Evolutionary conservation across 225 moss, liverwort and hornwort species (phyloP), one percentile per base, ranked within the genome.

Genomic region (Ulota crispa): DNA sequence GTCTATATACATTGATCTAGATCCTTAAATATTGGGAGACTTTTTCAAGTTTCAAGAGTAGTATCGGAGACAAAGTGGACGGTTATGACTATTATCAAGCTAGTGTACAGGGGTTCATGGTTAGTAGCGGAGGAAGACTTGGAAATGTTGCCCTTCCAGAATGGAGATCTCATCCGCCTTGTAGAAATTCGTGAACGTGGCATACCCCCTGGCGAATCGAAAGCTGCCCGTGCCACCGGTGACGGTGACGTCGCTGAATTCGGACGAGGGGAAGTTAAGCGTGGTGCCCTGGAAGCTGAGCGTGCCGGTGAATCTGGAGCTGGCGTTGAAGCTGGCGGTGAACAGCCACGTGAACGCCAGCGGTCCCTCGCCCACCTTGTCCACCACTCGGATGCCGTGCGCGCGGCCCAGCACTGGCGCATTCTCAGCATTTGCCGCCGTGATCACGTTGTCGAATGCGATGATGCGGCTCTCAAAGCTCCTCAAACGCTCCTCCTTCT

Each of bases 231-330:
- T 89, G 76, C 87, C 89, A 31, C 89, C 89, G 30, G 89, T 89
- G 53, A 89, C 87, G 2, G 85, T 83, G 2, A 87, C 78, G 31
- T 89, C 83, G 75, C 89, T 89, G 10, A 76, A 75, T 31, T 83
- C 85, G 26, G 87, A 72, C 1, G 89, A 87, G 2, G 89, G 89
- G 75, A 89, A 89, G 83, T 89, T 89, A 65, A 83, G 80, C 32
- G 89, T 89, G 68, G 89, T 83, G 72, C 89, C 89, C 76, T 89
- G 89, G 71, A 89, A 87, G 81, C 89, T 89, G 54, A 89, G 87
- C n/a, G 89, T 83, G 60, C 89, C 89, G 55, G 60, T 23, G 68
- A 66, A 81, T 5, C 43, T 34, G 42, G 65, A 64, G 56, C 55
- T 59, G 5, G 67, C 41, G 50, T 68, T 55, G 72, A 89, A 87